phyloP scores from a whole-genome alignment of 495 filamentous ascomycete species.

The Aspergillus sparsus region DNA sequence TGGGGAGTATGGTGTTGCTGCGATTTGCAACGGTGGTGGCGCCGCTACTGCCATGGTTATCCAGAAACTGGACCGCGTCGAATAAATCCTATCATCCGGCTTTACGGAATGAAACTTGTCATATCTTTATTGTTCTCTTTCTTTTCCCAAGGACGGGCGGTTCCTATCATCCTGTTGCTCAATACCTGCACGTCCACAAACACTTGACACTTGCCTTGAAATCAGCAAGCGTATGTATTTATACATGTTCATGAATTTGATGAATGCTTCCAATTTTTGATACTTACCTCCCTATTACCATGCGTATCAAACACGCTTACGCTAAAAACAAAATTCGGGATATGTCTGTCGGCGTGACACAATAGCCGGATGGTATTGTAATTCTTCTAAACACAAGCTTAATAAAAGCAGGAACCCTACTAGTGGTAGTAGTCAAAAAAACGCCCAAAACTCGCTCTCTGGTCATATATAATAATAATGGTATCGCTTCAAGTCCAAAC shows the following conservation, averaged over 20 bases:
- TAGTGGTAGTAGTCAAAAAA: too few species aligned
- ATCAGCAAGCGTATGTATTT: not conserved
- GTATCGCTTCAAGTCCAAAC: constrained; percentile 71
- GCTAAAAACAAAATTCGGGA: too few species aligned
- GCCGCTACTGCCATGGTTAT: constrained; percentile 91
- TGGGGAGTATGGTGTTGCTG: constrained; percentile 91
- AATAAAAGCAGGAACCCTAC: too few species aligned
- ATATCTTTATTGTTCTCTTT: not conserved
- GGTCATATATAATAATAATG: constrained; percentile 63
- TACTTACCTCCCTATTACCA: not conserved
- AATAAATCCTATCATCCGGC: constrained; percentile 25
- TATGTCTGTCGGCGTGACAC: too few species aligned
- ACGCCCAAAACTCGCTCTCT: too few species aligned
- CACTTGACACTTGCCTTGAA: constrained; percentile 1
- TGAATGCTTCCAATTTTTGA: not conserved
- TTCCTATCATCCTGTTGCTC: not conserved
- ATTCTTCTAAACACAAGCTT: too few species aligned
- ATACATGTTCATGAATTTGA: constrained; percentile 1
- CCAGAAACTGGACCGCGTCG: constrained; percentile 74
- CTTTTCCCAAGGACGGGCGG: too few species aligned
- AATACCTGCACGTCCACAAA: not conserved
- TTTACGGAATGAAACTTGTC: not conserved
- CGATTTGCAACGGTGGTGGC: constrained; percentile 96
- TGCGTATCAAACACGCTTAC: too few species aligned
- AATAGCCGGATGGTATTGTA: too few species aligned